Conservation (phyloP, 768 basidiomycete species). For the Lactarius pseudohatsudake region DNA sequence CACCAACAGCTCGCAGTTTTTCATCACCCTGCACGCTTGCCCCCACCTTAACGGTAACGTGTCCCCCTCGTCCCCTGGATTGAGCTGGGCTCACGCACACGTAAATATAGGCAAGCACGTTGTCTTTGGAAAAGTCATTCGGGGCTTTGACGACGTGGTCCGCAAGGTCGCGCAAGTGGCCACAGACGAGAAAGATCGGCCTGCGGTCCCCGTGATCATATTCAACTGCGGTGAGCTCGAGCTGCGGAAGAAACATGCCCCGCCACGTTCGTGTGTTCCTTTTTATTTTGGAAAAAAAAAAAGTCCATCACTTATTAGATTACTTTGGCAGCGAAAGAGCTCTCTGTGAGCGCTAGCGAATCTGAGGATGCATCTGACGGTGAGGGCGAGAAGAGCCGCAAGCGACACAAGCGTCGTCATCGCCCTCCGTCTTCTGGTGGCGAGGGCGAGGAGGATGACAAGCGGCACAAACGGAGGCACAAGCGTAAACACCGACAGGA, state of each 20-base stretch:
- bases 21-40: slow-evolving; percentile 75
- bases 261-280: slow-evolving; percentile 28
- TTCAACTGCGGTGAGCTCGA: slow-evolving; percentile 84
- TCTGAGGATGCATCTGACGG: slow-evolving; percentile 24
- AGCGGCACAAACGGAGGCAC: slow-evolving; percentile 31
- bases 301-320: slow-evolving; percentile 3
- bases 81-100: slow-evolving; percentile 32
- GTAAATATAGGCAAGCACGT: slow-evolving; percentile 54
- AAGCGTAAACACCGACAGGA: slow-evolving; percentile 35
- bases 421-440: slow-evolving; percentile 23
- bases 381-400: slow-evolving; percentile 14
- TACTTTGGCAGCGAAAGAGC: slow-evolving; percentile 20
- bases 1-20: slow-evolving; percentile 88
- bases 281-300: background rate
- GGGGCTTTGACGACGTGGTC: slow-evolving; percentile 61
- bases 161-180: slow-evolving; percentile 59
- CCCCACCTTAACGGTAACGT: slow-evolving; percentile 69
- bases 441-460: slow-evolving; percentile 17
- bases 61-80: slow-evolving; percentile 35
- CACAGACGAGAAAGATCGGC: slow-evolving; percentile 75
- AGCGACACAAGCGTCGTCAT: slow-evolving; percentile 28
- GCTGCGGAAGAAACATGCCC: slow-evolving; percentile 47
- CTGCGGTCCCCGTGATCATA: slow-evolving; percentile 63
- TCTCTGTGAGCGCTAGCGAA: slow-evolving; percentile 23
- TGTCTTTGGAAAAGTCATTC: slow-evolving; percentile 51